Percentiles rank a stretch among this genome's conserved stretches.
These are phyloP conservation scores for Ustilago shanxiensis DNA, from an alignment of 1,284 basidiomycete genomes.

Conservation along the genomic window DNA sequence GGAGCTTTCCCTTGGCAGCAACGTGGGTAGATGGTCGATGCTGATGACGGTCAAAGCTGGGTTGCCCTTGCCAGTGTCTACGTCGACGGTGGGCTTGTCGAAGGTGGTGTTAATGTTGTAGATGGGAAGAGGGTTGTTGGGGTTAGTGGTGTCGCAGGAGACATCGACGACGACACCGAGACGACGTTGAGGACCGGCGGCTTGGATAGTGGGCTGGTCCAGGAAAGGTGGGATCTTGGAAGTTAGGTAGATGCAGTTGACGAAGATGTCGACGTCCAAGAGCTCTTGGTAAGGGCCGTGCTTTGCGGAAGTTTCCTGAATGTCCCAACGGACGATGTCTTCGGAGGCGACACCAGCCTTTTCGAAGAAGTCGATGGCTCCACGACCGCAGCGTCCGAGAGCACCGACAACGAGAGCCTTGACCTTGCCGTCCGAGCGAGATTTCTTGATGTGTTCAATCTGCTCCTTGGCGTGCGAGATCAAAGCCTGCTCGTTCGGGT, in stretches of 20 bases:
- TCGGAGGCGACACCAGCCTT: slow-evolving; percentile 85
- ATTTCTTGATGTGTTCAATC: slow-evolving; percentile 75
- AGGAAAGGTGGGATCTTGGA: slow-evolving; percentile 90
- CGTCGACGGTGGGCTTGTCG: slow-evolving; percentile 89
- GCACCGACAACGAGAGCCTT: slow-evolving; percentile 96
- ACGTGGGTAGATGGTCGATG: slow-evolving; percentile 96
- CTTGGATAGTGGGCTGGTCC: slow-evolving; percentile 79
- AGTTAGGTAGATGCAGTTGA: slow-evolving; percentile 99
- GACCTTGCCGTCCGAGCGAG: slow-evolving; percentile 76
- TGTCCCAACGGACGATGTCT: slow-evolving; percentile 97
- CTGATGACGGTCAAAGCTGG: slow-evolving; percentile 84
- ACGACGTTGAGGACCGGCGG: slow-evolving; percentile 79
- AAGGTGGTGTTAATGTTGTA: slow-evolving; percentile 97
- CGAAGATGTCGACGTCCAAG: slow-evolving; percentile 95
- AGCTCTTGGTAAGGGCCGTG: slow-evolving; percentile 97
- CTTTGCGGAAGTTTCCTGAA: slow-evolving; percentile 90
- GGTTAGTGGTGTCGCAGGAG: slow-evolving; percentile 99
- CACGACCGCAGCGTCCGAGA: slow-evolving; percentile 93
- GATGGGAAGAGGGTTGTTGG: slow-evolving; percentile 97
- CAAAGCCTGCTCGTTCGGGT: slow-evolving; percentile 74
- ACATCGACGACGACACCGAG: slow-evolving; percentile 94
- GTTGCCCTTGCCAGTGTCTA: slow-evolving; percentile 70
- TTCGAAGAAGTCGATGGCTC: slow-evolving; percentile 92
- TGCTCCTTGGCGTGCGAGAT: slow-evolving; percentile 72
- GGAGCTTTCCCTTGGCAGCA: slow-evolving; percentile 93